Evolutionary conservation across 2,329 filamentous ascomycete genomes (phyloP).

Genomic region (Fusarium sambucinum): DNA sequence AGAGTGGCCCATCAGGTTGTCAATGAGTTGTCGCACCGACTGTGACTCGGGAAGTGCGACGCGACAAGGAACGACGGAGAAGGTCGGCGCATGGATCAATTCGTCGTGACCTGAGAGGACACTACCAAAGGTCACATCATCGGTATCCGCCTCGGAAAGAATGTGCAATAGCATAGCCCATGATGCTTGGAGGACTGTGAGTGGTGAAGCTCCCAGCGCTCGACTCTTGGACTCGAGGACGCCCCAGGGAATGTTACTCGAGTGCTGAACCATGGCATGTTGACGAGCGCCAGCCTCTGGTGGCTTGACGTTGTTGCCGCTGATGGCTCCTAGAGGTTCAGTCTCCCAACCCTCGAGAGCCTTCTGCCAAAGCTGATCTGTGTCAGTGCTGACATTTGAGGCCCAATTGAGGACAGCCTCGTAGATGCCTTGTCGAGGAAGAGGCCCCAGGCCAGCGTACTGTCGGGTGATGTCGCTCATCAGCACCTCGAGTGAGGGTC

Average conservation of each 20-base stretch:
- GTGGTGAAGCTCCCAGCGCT: slow-evolving; percentile 5
- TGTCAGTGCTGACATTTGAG: neutral
- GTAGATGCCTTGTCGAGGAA: neutral
- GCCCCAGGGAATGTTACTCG: slow-evolving; percentile 1
- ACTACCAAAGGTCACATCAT: slow-evolving; percentile 12
- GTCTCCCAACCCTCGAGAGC: slow-evolving; percentile 19
- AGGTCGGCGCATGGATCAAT: slow-evolving; percentile 14
- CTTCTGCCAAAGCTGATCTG: slow-evolving; percentile 13
- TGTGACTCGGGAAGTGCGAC: slow-evolving; percentile 8
- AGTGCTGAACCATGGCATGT: slow-evolving; percentile 11
- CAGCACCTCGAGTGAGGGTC: slow-evolving; percentile 20
- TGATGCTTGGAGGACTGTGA: slow-evolving; percentile 9
- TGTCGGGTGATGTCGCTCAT: slow-evolving; percentile 4
- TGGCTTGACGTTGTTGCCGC: slow-evolving; percentile 11
- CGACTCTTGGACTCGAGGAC: slow-evolving; percentile 12
- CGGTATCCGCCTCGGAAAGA: slow-evolving; percentile 15
- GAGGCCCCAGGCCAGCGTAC: neutral
- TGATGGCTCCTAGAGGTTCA: slow-evolving; percentile 14
- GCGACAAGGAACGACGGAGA: slow-evolving; percentile 27
- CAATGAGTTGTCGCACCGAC: neutral
- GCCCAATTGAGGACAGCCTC: slow-evolving; percentile 2
- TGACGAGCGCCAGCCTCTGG: neutral
- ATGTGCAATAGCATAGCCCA: slow-evolving; percentile 25
- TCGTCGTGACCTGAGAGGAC: slow-evolving; percentile 16
- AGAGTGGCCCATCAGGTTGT: neutral